These are phyloP conservation scores for Starmera pachycereana DNA, from an alignment of 805 yeast genomes.

Conservation along the genomic window DNA sequence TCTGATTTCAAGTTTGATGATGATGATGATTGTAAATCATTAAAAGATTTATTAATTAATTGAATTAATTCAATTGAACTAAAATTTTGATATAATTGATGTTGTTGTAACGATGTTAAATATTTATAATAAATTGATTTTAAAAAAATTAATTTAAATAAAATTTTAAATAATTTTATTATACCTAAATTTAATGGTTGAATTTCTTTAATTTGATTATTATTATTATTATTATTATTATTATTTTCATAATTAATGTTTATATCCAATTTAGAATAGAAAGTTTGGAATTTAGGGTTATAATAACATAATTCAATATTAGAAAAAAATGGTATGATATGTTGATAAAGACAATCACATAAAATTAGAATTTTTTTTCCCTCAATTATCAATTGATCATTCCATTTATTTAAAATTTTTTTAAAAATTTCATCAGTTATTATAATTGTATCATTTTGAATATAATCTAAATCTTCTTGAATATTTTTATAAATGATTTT, in stretches of 20 bases:
- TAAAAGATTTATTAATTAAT: constrained; percentile 4
- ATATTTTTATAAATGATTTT: constrained; percentile 1
- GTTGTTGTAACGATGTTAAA: not conserved
- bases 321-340: constrained; percentile 23
- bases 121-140: constrained; percentile 8
- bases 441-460: constrained; percentile 7
- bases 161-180: constrained; percentile 22
- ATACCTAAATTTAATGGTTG: constrained; percentile 25
- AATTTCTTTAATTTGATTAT: constrained; percentile 9
- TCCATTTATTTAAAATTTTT: constrained; percentile 9
- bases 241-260: too few species aligned
- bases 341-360: constrained; percentile 25
- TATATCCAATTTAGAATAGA: constrained; percentile 3
- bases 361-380: constrained; percentile 18
- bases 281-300: constrained; percentile 7
- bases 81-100: not conserved
- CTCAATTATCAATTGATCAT: constrained; percentile 3
- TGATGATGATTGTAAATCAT: not conserved
- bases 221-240: not conserved
- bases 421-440: constrained; percentile 16
- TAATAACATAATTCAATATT: constrained; percentile 23
- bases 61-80: constrained; percentile 9
- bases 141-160: constrained; percentile 10
- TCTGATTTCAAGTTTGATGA: not conserved
- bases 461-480: constrained; percentile 4